Evolutionary conservation across 1,139 yeast genomes (phyloP), one percentile per base, ranked within the genome.

Genomic region (Yamadazyma friedrichii): DNA sequence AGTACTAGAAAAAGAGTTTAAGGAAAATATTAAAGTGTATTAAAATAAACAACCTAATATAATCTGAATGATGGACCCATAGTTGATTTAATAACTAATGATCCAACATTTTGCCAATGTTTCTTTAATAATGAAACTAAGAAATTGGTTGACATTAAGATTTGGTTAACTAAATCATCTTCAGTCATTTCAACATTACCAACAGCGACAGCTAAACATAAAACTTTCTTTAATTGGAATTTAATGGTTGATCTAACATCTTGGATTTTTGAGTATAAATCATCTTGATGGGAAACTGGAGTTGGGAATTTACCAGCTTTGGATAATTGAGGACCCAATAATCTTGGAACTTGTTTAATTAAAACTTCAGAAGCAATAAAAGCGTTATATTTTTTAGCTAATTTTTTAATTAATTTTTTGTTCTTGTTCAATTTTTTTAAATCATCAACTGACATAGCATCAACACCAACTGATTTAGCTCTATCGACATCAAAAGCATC

Each of bases 261-360:
- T 64, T 80, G 84, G 65, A 94, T 94, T 88, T 93, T 93, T 60
- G 82, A 70, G 84, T 88, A 87, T 71, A 94, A 84, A 76, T 94
- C 98, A 73, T 94, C 99, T 75, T 88, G 82, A 87, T 93, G 98
- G 55, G 98, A 93, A 64, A 94, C 98, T 77, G 99, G 98, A 74
- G 98, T 91, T 76, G 99, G 99, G 96, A 94, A 94, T 91, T 94
- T 94, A 87, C 98, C 98, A 72, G 98, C 98, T 88, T 94, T 94
- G 62, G 98, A 94, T 73, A 94, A 91, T 77, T 94, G 97, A 74
- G 99, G 99, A 80, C 99, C 99, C 72, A 94, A 85, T 71, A 94
- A 85, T 85, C 99, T 94, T 78, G 99, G 99, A 72, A 94, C 96
- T 82, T 94, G 98, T 84, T 93, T 93, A 74, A 94, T 94, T 77